Percentiles rank a stretch among this genome's conserved stretches.
Conservation (phyloP, 768 basidiomycete species). For the Hebeloma cylindrosporum region DNA sequence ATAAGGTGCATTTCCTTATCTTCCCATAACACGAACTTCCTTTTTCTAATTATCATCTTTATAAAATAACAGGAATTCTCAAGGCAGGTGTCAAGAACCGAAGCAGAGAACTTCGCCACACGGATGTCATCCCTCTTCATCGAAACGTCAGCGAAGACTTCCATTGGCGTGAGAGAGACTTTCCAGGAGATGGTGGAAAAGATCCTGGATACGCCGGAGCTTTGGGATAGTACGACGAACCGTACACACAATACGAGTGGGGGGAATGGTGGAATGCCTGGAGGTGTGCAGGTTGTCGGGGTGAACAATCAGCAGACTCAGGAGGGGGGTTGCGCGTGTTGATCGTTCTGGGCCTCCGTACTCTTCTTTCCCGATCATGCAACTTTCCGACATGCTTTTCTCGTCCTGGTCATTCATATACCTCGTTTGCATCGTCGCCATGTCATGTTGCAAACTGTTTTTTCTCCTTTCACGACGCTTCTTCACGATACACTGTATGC, state of each 20-base stretch:
- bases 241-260: slow-evolving; percentile 34
- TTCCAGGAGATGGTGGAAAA: slow-evolving; percentile 72
- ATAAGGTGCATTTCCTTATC: slow-evolving; percentile 51
- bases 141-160: slow-evolving; percentile 92
- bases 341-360: slow-evolving; percentile 1
- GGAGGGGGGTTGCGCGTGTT: slow-evolving; percentile 20
- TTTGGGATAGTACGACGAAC: slow-evolving; percentile 56
- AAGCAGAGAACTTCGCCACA: slow-evolving; percentile 78
- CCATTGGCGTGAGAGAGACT: slow-evolving; percentile 76
- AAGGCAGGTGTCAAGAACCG: slow-evolving; percentile 77
- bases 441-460: no score
- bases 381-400: no score
- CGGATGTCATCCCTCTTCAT: slow-evolving; percentile 85
- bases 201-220: slow-evolving; percentile 80
- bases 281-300: slow-evolving; percentile 48
- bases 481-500: no score
- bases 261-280: slow-evolving; percentile 49
- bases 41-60: neutral
- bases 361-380: no score
- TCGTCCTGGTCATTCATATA: no score
- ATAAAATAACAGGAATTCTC: slow-evolving; percentile 72
- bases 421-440: no score
- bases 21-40: neutral
- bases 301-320: slow-evolving; percentile 25
- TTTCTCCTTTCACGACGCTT: no score